A percentile compares a stretch with the other conserved stretches of the same genome.
Evolutionary conservation across 768 basidiomycete species (phyloP).

Genomic region (Pulveroboletus sp.): DNA sequence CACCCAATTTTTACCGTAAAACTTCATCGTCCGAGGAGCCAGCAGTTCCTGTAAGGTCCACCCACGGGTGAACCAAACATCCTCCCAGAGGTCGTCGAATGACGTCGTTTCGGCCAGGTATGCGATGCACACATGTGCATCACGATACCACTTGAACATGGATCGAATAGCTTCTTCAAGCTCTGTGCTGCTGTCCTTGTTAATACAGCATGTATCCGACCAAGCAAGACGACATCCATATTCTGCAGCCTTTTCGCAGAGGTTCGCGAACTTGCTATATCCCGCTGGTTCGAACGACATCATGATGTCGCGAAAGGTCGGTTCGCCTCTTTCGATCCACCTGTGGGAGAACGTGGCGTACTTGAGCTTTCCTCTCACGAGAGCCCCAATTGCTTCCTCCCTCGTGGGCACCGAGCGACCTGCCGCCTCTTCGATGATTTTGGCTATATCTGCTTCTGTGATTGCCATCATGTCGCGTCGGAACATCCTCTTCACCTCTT

Average conservation of each 20-base stretch:
- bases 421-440: constrained; percentile 11
- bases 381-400: constrained; percentile 23
- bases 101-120: constrained; percentile 30
- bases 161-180: constrained; percentile 33
- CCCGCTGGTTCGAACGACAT: constrained; percentile 28
- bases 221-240: constrained; percentile 29
- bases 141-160: constrained; percentile 32
- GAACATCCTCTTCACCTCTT: constrained; percentile 30
- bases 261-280: constrained; percentile 23
- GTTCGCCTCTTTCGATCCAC: constrained; percentile 29
- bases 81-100: constrained; percentile 21
- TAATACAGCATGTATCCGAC: constrained; percentile 35
- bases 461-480: constrained; percentile 23
- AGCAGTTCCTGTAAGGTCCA: constrained; percentile 30
- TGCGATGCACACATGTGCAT: constrained; percentile 28
- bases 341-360: constrained; percentile 29
- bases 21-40: constrained; percentile 29
- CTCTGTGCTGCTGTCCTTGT: constrained; percentile 33
- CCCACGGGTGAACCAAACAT: constrained; percentile 31
- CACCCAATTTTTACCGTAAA: constrained; percentile 26
- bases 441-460: constrained; percentile 23
- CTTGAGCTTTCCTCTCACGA: constrained; percentile 22
- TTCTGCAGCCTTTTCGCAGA: constrained; percentile 24
- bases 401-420: constrained; percentile 25
- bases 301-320: constrained; percentile 25